Base-by-base conservation (phyloP, 140 eudicot species). In the Stevia rebaudiana region DNA sequence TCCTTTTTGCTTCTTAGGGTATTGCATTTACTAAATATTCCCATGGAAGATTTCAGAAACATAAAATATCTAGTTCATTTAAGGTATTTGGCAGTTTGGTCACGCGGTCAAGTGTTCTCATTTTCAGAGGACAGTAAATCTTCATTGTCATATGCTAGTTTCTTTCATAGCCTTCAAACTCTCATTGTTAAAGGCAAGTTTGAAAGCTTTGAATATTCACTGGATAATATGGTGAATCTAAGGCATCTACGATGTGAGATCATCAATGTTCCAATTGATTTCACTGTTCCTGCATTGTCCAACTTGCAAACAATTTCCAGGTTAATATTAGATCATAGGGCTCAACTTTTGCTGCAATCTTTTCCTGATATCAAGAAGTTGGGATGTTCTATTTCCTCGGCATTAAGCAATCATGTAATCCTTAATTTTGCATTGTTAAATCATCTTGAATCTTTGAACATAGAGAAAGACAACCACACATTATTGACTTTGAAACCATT, bases 271-370 rank as follows among this genome's bases (percentile, higher is more conserved):
- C n/a, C n/a, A n/a, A n/a, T n/a, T n/a, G n/a, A n/a, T n/a, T n/a
- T n/a, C n/a, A n/a, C n/a, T n/a, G n/a, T n/a, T n/a, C n/a, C n/a
- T n/a, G n/a, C n/a, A n/a, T n/a, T 72, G 21, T 72, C 17, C 0
- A 70, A 64, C 59, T 65, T 71, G 66, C 67, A 60, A 63, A 69
- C 72, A 10, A 47, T 69, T 63, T 76, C 76, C 10, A 68, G 46
- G 73, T 25, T 73, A 65, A 37, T 44, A 53, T 42, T 72, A 72
- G 49, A 73, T 5, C 50, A 67, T 22, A 73, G 60, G 33, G 78
- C 67, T 37, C 60, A 73, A 63, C 2, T 42, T 31, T 52, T 63
- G 72, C 21, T 63, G 49, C 53, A 73, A 64, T 30, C 67, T 37
- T 19, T 67, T 57, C 69, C 79, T 7, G 47, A 58, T 40, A 22